These are phyloP conservation scores for Gnomoniopsis sp. DNA, from an alignment of 2,329 filamentous ascomycete species.

Conservation along the genomic window DNA sequence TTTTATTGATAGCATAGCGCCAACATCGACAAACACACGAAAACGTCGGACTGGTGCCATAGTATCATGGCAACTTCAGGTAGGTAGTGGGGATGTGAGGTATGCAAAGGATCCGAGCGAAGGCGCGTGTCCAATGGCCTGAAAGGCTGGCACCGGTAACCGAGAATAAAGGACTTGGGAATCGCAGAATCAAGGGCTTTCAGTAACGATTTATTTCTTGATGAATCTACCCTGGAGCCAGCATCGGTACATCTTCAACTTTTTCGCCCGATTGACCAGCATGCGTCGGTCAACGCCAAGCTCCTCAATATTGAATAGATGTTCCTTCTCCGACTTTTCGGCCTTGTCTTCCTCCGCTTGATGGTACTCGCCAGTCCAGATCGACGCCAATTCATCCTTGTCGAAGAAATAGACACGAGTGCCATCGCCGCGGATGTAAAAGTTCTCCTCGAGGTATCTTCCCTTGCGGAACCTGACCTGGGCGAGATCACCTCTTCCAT, in stretches of 20 bases:
- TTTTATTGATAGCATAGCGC: no score
- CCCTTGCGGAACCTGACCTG: constrained; percentile 98
- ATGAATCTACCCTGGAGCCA: constrained; percentile 86
- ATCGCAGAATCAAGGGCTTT: no score
- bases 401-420: constrained; percentile 98
- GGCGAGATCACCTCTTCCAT: constrained; percentile 90
- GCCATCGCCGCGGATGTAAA: constrained; percentile 92
- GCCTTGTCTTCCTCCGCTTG: constrained; percentile 23
- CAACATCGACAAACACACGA: no score
- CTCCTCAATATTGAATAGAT: constrained; percentile 67
- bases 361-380: constrained; percentile 62
- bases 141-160: no score
- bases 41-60: no score
- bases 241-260: constrained; percentile 97
- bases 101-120: no score
- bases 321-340: constrained; percentile 25
- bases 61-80: no score
- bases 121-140: no score
- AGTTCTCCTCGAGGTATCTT: constrained; percentile 91
- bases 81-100: no score
- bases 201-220: constrained; percentile 50
- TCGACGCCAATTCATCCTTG: constrained; percentile 70
- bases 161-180: no score
- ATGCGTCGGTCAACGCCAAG: constrained; percentile 84
- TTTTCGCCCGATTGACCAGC: constrained; percentile 84